Evolutionary conservation across 768 basidiomycete species (phyloP).

Genomic region (Macrolepiota fuliginosa): DNA sequence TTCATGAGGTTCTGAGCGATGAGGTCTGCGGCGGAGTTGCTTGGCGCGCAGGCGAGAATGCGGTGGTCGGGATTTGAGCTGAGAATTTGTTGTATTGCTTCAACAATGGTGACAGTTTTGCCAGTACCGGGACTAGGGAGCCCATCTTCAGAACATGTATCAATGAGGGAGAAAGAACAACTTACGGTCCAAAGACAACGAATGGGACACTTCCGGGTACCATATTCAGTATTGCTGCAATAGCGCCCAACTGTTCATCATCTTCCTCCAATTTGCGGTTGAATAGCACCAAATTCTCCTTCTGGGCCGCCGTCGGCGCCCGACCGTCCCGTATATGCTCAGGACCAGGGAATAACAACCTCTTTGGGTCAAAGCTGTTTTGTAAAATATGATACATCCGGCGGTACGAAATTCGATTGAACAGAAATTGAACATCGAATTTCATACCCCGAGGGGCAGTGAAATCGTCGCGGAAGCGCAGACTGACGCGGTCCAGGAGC

Average conservation of each 20-base stretch:
- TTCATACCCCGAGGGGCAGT: slow-evolving; percentile 33
- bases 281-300: slow-evolving; percentile 21
- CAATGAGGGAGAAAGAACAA: slow-evolving; percentile 11
- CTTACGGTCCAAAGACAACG: slow-evolving; percentile 64
- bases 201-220: slow-evolving; percentile 51
- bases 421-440: slow-evolving; percentile 54
- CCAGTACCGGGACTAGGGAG: slow-evolving; percentile 56
- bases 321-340: slow-evolving; percentile 21
- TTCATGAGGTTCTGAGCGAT: slow-evolving; percentile 47
- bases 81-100: slow-evolving; percentile 59
- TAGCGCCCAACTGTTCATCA: slow-evolving; percentile 47
- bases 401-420: slow-evolving; percentile 51
- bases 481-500: slow-evolving; percentile 36
- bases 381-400: slow-evolving; percentile 54
- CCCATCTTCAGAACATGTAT: background rate
- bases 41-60: slow-evolving; percentile 66
- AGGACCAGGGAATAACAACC: slow-evolving; percentile 47
- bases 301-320: slow-evolving; percentile 19
- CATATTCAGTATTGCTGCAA: slow-evolving; percentile 44
- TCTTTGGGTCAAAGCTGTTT: slow-evolving; percentile 32
- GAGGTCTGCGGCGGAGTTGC: slow-evolving; percentile 67
- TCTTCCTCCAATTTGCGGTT: slow-evolving; percentile 38
- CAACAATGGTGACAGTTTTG: slow-evolving; percentile 65
- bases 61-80: slow-evolving; percentile 34
- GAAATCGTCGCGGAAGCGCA: slow-evolving; percentile 47